phyloP scores from a whole-genome alignment of 371 early-diverging fungal species.

The Saksenaea oblongispora region DNA sequence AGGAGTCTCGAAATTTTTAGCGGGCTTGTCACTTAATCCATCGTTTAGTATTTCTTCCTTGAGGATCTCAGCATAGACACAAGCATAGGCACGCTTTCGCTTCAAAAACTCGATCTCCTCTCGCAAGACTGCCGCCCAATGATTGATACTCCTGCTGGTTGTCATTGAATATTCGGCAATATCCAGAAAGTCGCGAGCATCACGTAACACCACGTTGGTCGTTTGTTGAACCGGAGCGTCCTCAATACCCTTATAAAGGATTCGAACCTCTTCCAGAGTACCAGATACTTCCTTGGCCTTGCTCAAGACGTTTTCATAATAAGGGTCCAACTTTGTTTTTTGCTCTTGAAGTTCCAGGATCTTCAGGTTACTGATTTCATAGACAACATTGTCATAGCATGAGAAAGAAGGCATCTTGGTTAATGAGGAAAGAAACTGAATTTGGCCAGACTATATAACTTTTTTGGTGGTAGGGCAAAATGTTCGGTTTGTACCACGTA shows the following conservation, averaged over 20 bases:
- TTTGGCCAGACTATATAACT: not conserved
- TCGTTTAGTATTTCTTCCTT: conserved; percentile 6
- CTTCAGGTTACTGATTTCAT: conserved; percentile 11
- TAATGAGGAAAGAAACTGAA: not conserved
- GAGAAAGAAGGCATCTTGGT: not conserved
- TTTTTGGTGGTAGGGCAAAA: not conserved
- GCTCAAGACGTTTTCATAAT: conserved; percentile 4
- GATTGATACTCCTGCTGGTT: not conserved
- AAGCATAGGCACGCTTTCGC: conserved; percentile 4
- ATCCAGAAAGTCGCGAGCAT: not conserved
- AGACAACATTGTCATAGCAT: conserved; percentile 1
- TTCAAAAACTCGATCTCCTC: conserved; percentile 7
- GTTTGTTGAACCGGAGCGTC: conserved; percentile 8
- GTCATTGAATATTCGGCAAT: not conserved
- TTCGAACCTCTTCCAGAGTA: not conserved
- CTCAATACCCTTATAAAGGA: conserved; percentile 11
- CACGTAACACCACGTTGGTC: conserved; percentile 1
- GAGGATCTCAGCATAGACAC: conserved; percentile 12
- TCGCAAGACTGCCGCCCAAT: conserved; percentile 1
- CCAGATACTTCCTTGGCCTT: conserved; percentile 1
- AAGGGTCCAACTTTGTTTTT: conserved; percentile 1
- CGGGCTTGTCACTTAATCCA: not conserved
- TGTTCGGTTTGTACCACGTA: not conserved
- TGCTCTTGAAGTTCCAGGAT: conserved; percentile 11
- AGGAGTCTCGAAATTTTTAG: not conserved